phyloP scores from a whole-genome alignment of 495 filamentous ascomycete genomes.

The Pyronema omphalodes region DNA sequence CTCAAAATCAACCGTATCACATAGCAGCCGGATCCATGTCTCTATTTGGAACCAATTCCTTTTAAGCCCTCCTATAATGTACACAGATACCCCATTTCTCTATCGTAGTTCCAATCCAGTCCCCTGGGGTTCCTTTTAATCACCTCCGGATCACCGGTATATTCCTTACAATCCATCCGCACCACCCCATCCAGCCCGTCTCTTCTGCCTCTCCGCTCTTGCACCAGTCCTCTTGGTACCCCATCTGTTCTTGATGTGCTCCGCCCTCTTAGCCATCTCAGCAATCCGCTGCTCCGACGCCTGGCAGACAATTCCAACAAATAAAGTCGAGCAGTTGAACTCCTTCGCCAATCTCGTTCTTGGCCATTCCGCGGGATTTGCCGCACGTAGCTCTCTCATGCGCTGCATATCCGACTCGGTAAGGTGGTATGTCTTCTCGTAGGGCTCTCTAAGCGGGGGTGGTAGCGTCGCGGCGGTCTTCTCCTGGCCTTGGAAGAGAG shows the following conservation, averaged over 20 bases:
- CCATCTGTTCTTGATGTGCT: conserved; percentile 18
- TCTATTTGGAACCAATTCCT: no score
- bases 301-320: conserved; percentile 18
- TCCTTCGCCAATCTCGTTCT: conserved; percentile 33
- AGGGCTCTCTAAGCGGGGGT: conserved; percentile 32
- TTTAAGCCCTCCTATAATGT: no score
- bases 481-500: conserved; percentile 28
- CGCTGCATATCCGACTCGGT: conserved; percentile 55
- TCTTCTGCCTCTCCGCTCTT: conserved; percentile 15
- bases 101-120: no score
- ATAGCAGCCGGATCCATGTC: no score
- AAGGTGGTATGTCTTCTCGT: conserved; percentile 56
- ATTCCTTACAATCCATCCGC: conserved; percentile 13
- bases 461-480: conserved; percentile 29
- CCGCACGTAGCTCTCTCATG: conserved; percentile 66
- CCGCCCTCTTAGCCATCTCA: conserved; percentile 13
- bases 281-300: conserved; percentile 9
- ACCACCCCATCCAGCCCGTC: conserved; percentile 20
- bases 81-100: no score
- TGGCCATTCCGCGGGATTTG: conserved; percentile 48
- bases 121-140: no score
- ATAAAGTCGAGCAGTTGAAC: conserved; percentile 14
- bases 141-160: neutral
- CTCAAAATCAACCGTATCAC: no score
- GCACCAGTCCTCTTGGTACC: conserved; percentile 12